Percentiles rank a stretch among this genome's conserved stretches.
These are phyloP conservation scores for Lyophyllum shimeji DNA, from an alignment of 768 basidiomycete species.

Conservation along the genomic window DNA sequence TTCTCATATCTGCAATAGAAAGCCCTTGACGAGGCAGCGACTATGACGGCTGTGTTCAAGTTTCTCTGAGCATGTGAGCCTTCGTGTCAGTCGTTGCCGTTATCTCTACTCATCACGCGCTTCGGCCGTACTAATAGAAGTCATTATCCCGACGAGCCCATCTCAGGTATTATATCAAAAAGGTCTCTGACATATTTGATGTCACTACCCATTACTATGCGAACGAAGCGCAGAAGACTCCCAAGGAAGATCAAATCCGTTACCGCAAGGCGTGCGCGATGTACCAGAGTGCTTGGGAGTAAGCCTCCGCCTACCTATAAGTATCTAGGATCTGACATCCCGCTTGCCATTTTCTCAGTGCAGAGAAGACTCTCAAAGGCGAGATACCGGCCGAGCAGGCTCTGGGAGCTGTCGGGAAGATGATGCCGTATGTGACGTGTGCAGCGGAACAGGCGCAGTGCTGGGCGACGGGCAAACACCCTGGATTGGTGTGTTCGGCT, in stretches of 20 bases:
- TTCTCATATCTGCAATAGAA: background rate
- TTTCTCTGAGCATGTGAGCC: background rate
- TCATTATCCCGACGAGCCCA: background rate
- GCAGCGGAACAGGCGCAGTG: too few species aligned
- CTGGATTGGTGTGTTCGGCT: too few species aligned
- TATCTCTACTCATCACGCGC: background rate
- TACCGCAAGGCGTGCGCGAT: background rate
- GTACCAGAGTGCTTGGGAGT: background rate
- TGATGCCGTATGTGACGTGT: background rate
- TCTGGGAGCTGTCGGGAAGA: background rate
- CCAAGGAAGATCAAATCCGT: background rate
- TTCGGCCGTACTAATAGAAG: background rate
- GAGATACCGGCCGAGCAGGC: background rate
- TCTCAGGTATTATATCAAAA: background rate
- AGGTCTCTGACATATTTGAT: background rate
- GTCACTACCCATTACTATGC: background rate
- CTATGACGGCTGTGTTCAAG: background rate
- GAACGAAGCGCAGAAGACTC: background rate
- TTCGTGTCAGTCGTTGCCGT: background rate
- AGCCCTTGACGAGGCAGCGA: background rate
- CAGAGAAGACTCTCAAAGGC: background rate
- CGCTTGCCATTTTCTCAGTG: background rate
- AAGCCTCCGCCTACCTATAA: background rate
- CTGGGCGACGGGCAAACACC: too few species aligned
- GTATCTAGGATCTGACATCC: background rate